These are phyloP conservation scores for Acanthamoeba sp. DNA, from an alignment of 208 protist species.

Conservation along the genomic window DNA sequence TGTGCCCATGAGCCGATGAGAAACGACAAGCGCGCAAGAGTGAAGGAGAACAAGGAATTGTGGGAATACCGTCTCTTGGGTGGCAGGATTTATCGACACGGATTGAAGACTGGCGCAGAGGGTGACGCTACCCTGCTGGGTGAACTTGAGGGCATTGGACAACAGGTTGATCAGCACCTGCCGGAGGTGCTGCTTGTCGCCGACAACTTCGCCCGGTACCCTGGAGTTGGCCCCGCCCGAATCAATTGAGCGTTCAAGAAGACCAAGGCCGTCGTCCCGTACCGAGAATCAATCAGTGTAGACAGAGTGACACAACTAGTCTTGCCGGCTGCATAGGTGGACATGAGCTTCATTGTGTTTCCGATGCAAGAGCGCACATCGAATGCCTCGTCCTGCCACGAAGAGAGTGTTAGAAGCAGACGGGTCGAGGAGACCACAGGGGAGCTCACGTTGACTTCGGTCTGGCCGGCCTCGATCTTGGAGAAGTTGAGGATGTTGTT, in stretches of 20 bases:
- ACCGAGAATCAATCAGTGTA: slow-evolving; percentile 6
- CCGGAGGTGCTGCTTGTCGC: slow-evolving; percentile 74
- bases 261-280: too few species aligned
- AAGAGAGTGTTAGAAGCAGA: not conserved
- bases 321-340: not conserved
- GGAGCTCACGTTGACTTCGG: slow-evolving; percentile 69
- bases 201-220: slow-evolving; percentile 67
- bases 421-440: not conserved
- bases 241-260: not conserved
- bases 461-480: slow-evolving; percentile 80
- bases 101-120: slow-evolving; percentile 37
- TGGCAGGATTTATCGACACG: slow-evolving; percentile 37
- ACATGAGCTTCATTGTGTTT: slow-evolving; percentile 41
- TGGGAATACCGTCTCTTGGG: not conserved
- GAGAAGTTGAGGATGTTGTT: slow-evolving; percentile 85
- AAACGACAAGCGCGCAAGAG: not conserved
- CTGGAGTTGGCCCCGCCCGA: not conserved
- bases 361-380: not conserved
- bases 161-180: slow-evolving; percentile 80
- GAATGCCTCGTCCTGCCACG: slow-evolving; percentile 28
- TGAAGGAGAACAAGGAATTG: not conserved
- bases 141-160: slow-evolving; percentile 82
- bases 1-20: not conserved
- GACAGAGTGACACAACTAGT: not conserved
- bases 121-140: slow-evolving; percentile 65